Percentiles rank a stretch among this genome's conserved stretches.
Conservation (phyloP, 2,329 filamentous ascomycete species). For the Hymenoscyphus albidus region DNA sequence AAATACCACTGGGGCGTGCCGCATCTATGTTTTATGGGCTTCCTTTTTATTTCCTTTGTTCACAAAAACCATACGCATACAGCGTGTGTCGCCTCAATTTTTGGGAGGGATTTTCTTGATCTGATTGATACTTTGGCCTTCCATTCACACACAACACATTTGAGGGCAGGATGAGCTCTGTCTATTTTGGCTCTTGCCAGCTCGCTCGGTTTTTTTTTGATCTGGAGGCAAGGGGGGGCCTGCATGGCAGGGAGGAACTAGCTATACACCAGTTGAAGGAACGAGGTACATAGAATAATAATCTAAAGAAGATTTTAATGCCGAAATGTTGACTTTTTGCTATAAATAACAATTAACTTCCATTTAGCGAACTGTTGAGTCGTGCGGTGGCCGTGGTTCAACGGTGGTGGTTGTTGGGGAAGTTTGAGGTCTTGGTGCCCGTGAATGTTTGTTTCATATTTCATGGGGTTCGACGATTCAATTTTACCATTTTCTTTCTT, state of each 20-base stretch:
- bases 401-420: too few species aligned
- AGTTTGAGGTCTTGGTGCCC: too few species aligned
- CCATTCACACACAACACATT: slow-evolving; percentile 5
- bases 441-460: too few species aligned
- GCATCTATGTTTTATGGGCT: slow-evolving; percentile 14
- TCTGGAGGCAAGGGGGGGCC: neutral
- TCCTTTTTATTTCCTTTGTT: slow-evolving; percentile 21
- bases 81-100: neutral
- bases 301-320: slow-evolving; percentile 2
- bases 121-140: neutral
- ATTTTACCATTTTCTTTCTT: too few species aligned
- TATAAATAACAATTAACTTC: too few species aligned
- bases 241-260: neutral
- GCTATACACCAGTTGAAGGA: neutral
- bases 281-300: slow-evolving; percentile 1
- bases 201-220: neutral
- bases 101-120: slow-evolving; percentile 1
- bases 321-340: neutral
- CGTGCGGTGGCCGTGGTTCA: too few species aligned
- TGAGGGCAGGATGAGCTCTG: slow-evolving; percentile 9
- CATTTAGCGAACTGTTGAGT: too few species aligned
- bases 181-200: slow-evolving; percentile 12
- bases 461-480: too few species aligned
- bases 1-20: slow-evolving; percentile 28
- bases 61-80: slow-evolving; percentile 8